Evolutionary conservation across 2,329 filamentous ascomycete genomes (phyloP), one percentile per base, ranked within the genome.

Genomic region (Biscogniauxia sp.): DNA sequence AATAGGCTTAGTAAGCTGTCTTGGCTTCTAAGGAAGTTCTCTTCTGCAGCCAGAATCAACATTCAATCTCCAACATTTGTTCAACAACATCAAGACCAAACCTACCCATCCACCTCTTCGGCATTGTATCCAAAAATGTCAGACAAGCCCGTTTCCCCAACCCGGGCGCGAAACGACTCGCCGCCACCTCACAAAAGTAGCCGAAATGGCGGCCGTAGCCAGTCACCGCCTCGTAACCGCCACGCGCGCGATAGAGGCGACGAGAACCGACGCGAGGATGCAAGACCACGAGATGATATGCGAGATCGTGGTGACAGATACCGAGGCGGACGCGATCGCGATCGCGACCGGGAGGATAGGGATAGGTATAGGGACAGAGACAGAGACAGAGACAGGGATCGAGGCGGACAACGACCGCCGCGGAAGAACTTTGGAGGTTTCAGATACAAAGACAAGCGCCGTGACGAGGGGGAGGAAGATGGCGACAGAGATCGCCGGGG

Each of bases 401-500:
- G 66, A 49, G 70, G 69, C 49, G 56, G 66, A 8, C 68, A 71
- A 1, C 65, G 70, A 9, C 69, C 70, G 8, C 69, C 70, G 25
- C 73, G 70, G 65, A 73, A 74, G 62, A 59, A 62, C 65, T 77
- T 76, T 59, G 80, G 82, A 4, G 83, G 84, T 9, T 85, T 88
- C 66, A 81, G 80, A 66, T 87, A 82, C 79, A 88, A 88, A 67
- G 83, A 85, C 57, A 82, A 79, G 68, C 78, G 82, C 49, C 75
- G 77, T 28, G 77, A 78, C 56, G 78, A 82, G 56, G 77, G 80
- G 13, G 77, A 79, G 55, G 77, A 80, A 45, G 76, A 78, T 49
- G 79, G 82, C 49, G 79, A 82, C 28, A 74, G 68, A 53, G 70
- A 72, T 52, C 67, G 69, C 19, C 72, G 75, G 51, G 70, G 72